These are phyloP conservation scores for Lolium perenne DNA, from an alignment of 176 grass and related monocot species.

Conservation along the genomic window DNA sequence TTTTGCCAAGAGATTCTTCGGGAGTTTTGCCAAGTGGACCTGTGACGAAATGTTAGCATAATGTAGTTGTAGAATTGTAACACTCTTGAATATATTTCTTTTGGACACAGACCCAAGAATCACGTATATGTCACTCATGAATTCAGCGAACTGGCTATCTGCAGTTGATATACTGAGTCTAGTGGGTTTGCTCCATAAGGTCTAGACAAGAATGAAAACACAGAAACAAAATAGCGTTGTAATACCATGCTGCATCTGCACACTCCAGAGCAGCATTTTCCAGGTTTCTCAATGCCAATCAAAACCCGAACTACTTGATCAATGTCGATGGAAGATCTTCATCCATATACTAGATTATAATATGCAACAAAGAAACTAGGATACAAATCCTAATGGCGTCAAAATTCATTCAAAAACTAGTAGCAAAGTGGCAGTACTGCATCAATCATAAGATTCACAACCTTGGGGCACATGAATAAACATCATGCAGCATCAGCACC, in stretches of 20 bases:
- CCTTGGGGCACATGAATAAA: neutral
- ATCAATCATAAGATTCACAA: slow-evolving; percentile 4
- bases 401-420: neutral
- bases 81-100: neutral
- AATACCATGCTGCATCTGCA: neutral
- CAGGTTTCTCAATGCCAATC: neutral
- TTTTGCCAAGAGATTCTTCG: slow-evolving; percentile 87
- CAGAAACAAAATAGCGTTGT: neutral
- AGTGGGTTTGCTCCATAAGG: neutral
- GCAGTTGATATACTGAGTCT: neutral
- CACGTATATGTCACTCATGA: slow-evolving; percentile 16
- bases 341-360: neutral
- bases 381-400: neutral
- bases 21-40: slow-evolving; percentile 72
- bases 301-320: neutral
- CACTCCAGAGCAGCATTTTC: slow-evolving; percentile 4
- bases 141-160: neutral
- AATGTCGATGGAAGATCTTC: neutral
- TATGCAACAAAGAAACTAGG: neutral
- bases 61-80: neutral
- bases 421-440: neutral
- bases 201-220: slow-evolving; percentile 10
- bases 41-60: slow-evolving; percentile 36
- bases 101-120: neutral
- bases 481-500: neutral